Evolutionary conservation across 768 basidiomycete genomes (phyloP).

Genomic region (Lactifluus subvellereus): DNA sequence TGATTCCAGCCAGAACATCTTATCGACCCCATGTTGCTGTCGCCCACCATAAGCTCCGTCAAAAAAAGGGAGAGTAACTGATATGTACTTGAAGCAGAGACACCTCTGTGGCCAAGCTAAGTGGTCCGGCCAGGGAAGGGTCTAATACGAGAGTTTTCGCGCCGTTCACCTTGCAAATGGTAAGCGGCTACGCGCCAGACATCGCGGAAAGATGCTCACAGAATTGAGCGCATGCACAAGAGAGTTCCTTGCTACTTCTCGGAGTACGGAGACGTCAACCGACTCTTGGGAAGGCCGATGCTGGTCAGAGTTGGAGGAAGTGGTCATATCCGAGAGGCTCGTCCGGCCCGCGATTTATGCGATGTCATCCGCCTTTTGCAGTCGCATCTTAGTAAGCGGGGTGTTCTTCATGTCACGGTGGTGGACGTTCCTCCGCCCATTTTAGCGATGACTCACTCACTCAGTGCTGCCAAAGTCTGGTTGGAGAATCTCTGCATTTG

Average conservation of each 20-base stretch:
- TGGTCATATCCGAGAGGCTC: constrained; percentile 16
- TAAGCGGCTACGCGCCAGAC: not conserved
- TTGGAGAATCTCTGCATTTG: too few species aligned
- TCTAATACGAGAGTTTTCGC: constrained; percentile 97
- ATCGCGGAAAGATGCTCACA: constrained; percentile 32
- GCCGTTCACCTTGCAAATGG: constrained; percentile 63
- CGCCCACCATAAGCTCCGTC: not conserved
- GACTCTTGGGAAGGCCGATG: constrained; percentile 35
- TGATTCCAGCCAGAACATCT: constrained; percentile 98
- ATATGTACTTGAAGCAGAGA: constrained; percentile 75
- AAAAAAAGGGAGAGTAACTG: not conserved
- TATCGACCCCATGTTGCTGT: constrained; percentile 97
- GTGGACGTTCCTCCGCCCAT: too few species aligned
- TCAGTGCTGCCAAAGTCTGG: too few species aligned
- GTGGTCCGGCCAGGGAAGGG: constrained; percentile 77
- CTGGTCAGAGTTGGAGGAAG: constrained; percentile 29
- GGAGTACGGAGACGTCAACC: constrained; percentile 60
- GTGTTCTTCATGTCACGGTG: too few species aligned
- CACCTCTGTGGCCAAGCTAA: constrained; percentile 94
- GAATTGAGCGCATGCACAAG: constrained; percentile 83
- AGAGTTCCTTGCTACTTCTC: constrained; percentile 74
- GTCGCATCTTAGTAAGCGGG: too few species aligned
- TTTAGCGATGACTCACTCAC: too few species aligned
- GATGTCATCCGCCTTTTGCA: too few species aligned
- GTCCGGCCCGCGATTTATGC: constrained; percentile 7